Base-by-base conservation (phyloP, 179 eudicot species). In the Nepenthes alata region DNA sequence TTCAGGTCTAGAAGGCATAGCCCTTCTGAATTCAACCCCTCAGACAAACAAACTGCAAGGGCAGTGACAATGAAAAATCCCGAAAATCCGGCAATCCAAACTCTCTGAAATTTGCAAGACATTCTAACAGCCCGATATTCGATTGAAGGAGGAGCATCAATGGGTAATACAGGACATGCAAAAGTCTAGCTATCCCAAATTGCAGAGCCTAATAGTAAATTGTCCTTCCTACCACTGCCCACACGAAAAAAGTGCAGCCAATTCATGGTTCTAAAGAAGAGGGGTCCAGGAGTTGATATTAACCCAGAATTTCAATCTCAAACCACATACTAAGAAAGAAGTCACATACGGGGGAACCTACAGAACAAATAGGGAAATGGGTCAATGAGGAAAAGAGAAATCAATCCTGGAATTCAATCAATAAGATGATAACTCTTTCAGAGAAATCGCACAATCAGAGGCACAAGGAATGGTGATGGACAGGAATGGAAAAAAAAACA, bases 21-120 rank as follows among this genome's bases (percentile, higher is more conserved):
- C 25, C 97, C 97, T 57, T 91, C 97, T 3, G 82, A 65, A 74
- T 77, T 81, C 57, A 93, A 67, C 60, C 88, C 96, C 60, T 83
- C 73, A 53, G 84, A 77, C 6, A 75, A 60, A 55, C 36, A 70
- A 63, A 80, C 35, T 68, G 79, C 35, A 37, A 77, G 63, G 25
- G 62, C 47, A n/a, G 55, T 51, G 6, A 70, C 65, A 44, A 75
- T 66, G 34, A 60, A 13, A 54, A 78, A 60, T 44, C 63, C 75
- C 69, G 47, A 65, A 63, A 75, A 35, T 7, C 75, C 73, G 77
- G 70, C 57, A 51, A 16, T 8, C 67, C 68, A 55, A 47, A 54
- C 6, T 41, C 57, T 64, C 10, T 53, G 45, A 10, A 55, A 60
- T 35, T 10, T 6, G 49, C 6, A 57, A 61, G 76, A 59, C 77